phyloP scores from a whole-genome alignment of 805 yeast species.

The Lachancea nothofagi region DNA sequence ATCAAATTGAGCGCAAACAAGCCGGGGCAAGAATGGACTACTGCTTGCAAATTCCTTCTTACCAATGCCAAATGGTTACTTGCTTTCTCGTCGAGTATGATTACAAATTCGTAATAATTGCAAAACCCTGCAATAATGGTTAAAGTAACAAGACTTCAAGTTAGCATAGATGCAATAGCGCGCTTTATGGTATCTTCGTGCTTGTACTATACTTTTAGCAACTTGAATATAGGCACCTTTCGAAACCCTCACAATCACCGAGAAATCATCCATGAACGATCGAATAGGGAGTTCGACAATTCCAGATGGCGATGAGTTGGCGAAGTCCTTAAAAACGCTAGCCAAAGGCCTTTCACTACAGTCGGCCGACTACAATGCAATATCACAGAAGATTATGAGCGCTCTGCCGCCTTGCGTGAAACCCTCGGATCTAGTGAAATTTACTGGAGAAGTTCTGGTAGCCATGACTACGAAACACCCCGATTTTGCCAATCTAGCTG shows the following conservation, averaged over 20 bases:
- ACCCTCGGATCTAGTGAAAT: conserved; percentile 69
- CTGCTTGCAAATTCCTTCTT: conserved; percentile 75
- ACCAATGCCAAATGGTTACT: conserved; percentile 82
- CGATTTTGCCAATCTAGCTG: conserved; percentile 91
- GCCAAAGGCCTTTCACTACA: conserved; percentile 84
- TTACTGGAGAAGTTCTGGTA: conserved; percentile 94
- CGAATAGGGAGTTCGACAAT: background rate
- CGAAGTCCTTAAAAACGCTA: conserved; percentile 31
- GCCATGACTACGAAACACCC: conserved; percentile 95
- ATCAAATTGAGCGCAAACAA: conserved; percentile 60
- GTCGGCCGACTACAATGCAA: conserved; percentile 85
- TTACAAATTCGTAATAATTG: conserved; percentile 1
- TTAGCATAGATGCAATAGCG: too few relatives aligned
- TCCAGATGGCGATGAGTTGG: conserved; percentile 2
- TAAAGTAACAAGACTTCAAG: too few relatives aligned
- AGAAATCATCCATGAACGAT: conserved; percentile 5
- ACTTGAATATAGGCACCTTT: too few relatives aligned
- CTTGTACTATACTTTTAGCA: too few relatives aligned
- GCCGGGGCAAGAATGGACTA: conserved; percentile 79
- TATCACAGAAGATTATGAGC: conserved; percentile 86
- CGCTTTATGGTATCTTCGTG: too few relatives aligned
- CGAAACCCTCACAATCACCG: too few relatives aligned
- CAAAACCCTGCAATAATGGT: too few relatives aligned
- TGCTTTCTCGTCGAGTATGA: conserved; percentile 56
- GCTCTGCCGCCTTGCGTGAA: conserved; percentile 71